Evolutionary conservation across 1,284 basidiomycete species (phyloP).

Genomic region (Austroboletus novae-zelandiae): DNA sequence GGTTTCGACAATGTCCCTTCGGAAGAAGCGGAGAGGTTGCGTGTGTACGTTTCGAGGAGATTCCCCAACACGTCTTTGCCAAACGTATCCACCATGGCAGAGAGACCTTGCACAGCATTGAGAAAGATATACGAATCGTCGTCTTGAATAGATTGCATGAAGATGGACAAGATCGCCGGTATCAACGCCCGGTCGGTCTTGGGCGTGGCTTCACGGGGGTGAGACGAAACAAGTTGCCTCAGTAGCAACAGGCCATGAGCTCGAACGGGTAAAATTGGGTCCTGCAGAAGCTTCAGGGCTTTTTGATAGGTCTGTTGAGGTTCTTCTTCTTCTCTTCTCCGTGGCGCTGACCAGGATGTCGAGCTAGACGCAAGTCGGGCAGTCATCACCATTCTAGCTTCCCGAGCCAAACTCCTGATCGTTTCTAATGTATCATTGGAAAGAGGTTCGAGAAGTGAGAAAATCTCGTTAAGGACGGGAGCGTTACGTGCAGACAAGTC

Average conservation of each 20-base stretch:
- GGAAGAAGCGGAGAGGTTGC: constrained; percentile 49
- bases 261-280: constrained; percentile 92
- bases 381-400: constrained; percentile 80
- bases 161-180: constrained; percentile 85
- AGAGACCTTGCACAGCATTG: constrained; percentile 88
- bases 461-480: constrained; percentile 71
- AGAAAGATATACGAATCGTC: constrained; percentile 95
- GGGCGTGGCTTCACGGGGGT: constrained; percentile 11
- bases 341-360: constrained; percentile 28
- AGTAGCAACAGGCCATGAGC: constrained; percentile 88
- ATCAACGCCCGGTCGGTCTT: constrained; percentile 54
- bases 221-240: constrained; percentile 67
- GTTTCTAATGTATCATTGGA: constrained; percentile 26
- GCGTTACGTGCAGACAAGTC: constrained; percentile 59
- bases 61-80: constrained; percentile 71
- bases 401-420: constrained; percentile 54
- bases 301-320: constrained; percentile 77
- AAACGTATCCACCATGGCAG: constrained; percentile 76
- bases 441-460: constrained; percentile 60
- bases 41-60: constrained; percentile 63
- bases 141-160: constrained; percentile 83
- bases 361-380: constrained; percentile 59
- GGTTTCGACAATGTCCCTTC: constrained; percentile 51
- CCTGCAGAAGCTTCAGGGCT: constrained; percentile 85
- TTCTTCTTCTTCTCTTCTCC: constrained; percentile 37